phyloP scores from a whole-genome alignment of 208 protist species.

The Crithidia fasciculata region DNA sequence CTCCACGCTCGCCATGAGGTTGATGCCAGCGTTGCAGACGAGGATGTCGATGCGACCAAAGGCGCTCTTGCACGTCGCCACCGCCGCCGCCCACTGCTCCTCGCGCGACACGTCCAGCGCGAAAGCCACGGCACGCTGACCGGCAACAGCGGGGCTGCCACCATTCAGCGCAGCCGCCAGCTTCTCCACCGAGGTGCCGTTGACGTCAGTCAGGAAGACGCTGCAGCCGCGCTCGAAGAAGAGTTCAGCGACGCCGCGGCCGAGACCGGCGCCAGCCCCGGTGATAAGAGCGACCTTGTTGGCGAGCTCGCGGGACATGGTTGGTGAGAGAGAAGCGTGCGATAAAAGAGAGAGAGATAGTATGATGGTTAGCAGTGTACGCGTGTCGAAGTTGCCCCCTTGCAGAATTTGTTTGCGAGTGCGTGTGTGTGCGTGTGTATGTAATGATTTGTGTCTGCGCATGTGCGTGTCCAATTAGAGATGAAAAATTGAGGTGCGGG shows the following conservation, averaged over 20 bases:
- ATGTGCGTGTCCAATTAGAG: no score
- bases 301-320: neutral
- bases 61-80: neutral
- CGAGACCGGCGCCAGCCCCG: neutral
- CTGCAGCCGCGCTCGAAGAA: neutral
- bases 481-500: neutral
- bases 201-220: neutral
- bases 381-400: no score
- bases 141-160: neutral
- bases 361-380: no score
- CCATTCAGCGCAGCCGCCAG: neutral
- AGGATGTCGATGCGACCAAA: constrained; percentile 7
- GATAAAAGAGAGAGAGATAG: neutral
- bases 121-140: neutral
- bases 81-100: neutral
- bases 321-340: neutral
- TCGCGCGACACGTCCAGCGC: constrained; percentile 1
- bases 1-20: neutral
- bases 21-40: neutral
- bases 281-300: neutral
- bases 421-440: no score
- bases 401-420: no score
- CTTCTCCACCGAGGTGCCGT: neutral
- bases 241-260: neutral
- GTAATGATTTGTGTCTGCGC: no score